These are phyloP conservation scores for Physcia stellaris DNA, from an alignment of 495 filamentous ascomycete genomes.

Conservation along the genomic window DNA sequence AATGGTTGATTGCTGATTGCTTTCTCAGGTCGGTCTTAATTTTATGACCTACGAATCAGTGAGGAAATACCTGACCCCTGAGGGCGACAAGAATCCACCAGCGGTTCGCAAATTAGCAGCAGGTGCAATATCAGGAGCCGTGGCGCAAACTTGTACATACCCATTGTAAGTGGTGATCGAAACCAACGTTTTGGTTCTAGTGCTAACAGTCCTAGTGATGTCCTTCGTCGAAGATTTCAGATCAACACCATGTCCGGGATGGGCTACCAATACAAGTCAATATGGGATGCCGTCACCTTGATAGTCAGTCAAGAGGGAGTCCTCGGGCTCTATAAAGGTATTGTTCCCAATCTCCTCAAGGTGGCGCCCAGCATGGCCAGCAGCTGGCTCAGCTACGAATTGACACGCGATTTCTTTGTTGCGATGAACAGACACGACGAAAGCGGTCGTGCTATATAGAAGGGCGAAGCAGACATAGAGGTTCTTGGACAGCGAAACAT, in stretches of 20 bases:
- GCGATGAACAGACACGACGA: constrained; percentile 38
- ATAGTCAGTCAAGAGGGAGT: constrained; percentile 71
- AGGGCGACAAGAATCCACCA: constrained; percentile 74
- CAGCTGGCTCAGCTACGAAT: constrained; percentile 92
- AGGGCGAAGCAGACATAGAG: too few species aligned
- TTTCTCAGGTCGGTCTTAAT: constrained; percentile 71
- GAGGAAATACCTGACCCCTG: constrained; percentile 69
- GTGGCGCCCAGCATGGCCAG: constrained; percentile 98
- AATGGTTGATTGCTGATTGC: constrained; percentile 12
- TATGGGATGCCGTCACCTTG: constrained; percentile 67
- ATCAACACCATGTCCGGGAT: constrained; percentile 99
- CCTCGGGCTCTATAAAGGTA: constrained; percentile 77
- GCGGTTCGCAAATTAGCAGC: constrained; percentile 70
- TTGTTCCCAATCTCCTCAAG: constrained; percentile 88
- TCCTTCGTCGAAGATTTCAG: constrained; percentile 89
- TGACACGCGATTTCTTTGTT: constrained; percentile 76
- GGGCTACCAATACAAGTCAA: constrained; percentile 84
- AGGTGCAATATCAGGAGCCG: constrained; percentile 84
- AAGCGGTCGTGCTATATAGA: constrained; percentile 6
- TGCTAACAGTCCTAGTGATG: constrained; percentile 48
- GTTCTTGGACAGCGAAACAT: too few species aligned
- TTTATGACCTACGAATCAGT: constrained; percentile 96
- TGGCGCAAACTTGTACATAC: constrained; percentile 96
- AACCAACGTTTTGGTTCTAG: too few species aligned
- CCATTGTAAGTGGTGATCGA: constrained; percentile 69